phyloP scores from a whole-genome alignment of 176 grass and related monocot species.

The Ananas comosus region DNA sequence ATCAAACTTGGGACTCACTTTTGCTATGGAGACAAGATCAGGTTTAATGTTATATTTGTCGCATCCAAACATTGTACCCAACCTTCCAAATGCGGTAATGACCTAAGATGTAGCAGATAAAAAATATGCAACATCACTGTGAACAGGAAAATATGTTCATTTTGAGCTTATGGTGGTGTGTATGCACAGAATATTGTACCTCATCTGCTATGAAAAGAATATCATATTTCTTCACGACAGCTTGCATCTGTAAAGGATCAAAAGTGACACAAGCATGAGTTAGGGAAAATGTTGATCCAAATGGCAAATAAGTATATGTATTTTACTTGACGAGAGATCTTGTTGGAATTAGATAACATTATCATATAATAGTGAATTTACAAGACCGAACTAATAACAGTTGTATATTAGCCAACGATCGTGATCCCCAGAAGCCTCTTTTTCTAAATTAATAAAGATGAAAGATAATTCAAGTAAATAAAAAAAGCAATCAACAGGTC shows the following conservation, averaged over 20 bases:
- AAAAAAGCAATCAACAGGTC: no score
- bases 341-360: no score
- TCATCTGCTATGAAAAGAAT: slow-evolving; percentile 98
- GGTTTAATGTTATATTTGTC: slow-evolving; percentile 85
- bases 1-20: slow-evolving; percentile 32
- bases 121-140: neutral
- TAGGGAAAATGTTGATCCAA: neutral
- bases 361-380: no score
- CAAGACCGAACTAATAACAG: no score
- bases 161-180: neutral
- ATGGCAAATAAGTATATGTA: no score
- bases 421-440: no score
- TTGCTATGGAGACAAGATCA: slow-evolving; percentile 84
- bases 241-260: slow-evolving; percentile 57
- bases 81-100: slow-evolving; percentile 94
- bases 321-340: no score
- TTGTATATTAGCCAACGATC: no score
- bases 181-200: slow-evolving; percentile 25
- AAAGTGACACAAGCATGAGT: neutral
- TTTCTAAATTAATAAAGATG: no score
- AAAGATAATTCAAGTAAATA: no score
- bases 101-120: slow-evolving; percentile 46
- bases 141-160: neutral
- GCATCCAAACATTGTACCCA: slow-evolving; percentile 93
- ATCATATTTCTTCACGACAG: slow-evolving; percentile 87